Conservation (phyloP, 495 filamentous ascomycete genomes). For the Geopyxis carbonaria region DNA sequence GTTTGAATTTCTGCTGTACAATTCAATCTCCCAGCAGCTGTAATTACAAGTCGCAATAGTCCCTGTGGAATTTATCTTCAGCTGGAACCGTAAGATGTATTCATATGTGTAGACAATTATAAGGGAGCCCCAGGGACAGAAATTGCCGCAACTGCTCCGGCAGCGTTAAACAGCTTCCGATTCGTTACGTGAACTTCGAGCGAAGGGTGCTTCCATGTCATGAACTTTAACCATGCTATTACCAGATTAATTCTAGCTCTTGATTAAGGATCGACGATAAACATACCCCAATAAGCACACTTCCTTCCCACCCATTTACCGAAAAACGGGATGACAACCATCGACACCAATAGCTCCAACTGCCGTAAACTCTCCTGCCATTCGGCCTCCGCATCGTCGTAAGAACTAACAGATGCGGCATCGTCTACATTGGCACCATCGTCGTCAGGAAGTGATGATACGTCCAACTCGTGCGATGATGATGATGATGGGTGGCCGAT, state of each 20-base stretch:
- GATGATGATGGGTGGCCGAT: constrained; percentile 16
- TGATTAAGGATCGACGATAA: background rate
- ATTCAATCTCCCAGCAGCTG: no score
- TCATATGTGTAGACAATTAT: no score
- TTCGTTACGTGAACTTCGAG: constrained; percentile 44
- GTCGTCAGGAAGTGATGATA: constrained; percentile 1
- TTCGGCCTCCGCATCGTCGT: constrained; percentile 63
- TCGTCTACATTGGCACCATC: no score
- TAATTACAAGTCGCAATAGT: no score
- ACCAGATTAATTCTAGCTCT: background rate
- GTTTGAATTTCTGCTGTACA: no score
- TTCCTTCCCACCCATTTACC: constrained; percentile 86
- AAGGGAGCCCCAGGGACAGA: constrained; percentile 9
- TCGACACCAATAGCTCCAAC: constrained; percentile 73
- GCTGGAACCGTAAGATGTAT: no score
- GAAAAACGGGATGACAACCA: constrained; percentile 82
- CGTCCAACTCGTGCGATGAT: constrained; percentile 9
- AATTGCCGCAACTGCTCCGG: constrained; percentile 11
- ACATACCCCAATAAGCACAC: constrained; percentile 91
- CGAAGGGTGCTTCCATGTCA: constrained; percentile 60
- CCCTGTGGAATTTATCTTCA: no score
- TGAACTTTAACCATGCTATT: constrained; percentile 53
- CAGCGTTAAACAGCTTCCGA: constrained; percentile 24
- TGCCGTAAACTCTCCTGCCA: constrained; percentile 90
- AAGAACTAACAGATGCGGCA: constrained; percentile 8